Percentiles rank a stretch among this genome's conserved stretches.
phyloP scores from a whole-genome alignment of 1,284 basidiomycete species.

The Malassezia slooffiae region DNA sequence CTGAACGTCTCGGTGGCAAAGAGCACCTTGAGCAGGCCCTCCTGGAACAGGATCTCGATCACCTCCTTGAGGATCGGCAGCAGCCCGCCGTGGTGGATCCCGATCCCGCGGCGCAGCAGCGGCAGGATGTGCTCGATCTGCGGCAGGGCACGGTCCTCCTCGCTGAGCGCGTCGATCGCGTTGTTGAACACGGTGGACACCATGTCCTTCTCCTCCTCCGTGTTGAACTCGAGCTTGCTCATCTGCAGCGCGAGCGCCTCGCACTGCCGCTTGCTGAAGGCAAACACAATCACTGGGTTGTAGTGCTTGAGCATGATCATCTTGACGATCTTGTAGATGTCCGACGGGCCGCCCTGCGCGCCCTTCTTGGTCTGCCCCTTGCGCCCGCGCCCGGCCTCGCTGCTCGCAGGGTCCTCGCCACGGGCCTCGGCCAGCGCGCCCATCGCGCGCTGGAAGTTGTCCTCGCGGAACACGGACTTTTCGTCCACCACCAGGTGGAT shows the following conservation, averaged over 20 bases:
- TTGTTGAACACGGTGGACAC: constrained; percentile 85
- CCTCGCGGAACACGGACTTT: constrained; percentile 88
- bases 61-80: constrained; percentile 97
- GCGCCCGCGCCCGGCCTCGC: constrained; percentile 56
- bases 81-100: constrained; percentile 95
- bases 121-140: constrained; percentile 91
- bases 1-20: constrained; percentile 99
- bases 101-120: constrained; percentile 85
- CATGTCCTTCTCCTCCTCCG: constrained; percentile 79
- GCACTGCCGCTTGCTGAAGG: constrained; percentile 96
- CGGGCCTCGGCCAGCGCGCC: constrained; percentile 65
- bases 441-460: constrained; percentile 97
- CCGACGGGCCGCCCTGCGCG: constrained; percentile 87
- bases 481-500: constrained; percentile 98
- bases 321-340: constrained; percentile 95
- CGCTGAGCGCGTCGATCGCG: constrained; percentile 77
- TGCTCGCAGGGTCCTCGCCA: constrained; percentile 87
- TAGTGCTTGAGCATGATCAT: constrained; percentile 98
- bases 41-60: constrained; percentile 98
- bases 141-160: constrained; percentile 78
- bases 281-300: constrained; percentile 97
- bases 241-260: constrained; percentile 81
- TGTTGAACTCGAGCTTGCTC: constrained; percentile 93
- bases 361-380: constrained; percentile 63
- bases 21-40: constrained; percentile 95